Conservation (phyloP, 2,329 filamentous ascomycete species). For the Pyrenophora tritici-repentis region DNA sequence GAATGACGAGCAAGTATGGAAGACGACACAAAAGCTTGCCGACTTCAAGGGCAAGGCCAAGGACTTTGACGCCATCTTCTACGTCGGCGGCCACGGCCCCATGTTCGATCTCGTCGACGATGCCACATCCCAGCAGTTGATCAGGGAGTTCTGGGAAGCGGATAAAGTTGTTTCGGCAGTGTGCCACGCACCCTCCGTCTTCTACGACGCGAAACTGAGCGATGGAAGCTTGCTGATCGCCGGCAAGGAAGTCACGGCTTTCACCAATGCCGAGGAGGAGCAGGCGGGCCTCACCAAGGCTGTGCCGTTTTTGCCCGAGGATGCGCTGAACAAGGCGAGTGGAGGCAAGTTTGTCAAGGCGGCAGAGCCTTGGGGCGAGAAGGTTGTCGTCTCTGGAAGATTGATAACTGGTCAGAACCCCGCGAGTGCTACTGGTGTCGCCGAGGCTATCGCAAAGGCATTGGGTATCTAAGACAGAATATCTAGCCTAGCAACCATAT, state of each 20-base stretch:
- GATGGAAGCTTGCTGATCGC: conserved; percentile 61
- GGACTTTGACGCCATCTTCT: conserved; percentile 68
- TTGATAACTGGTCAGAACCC: conserved; percentile 59
- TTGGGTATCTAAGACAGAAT: conserved; percentile 24
- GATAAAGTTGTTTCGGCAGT: conserved; percentile 69
- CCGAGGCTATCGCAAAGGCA: conserved; percentile 51
- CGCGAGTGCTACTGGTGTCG: conserved; percentile 50
- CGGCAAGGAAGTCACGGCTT: conserved; percentile 64
- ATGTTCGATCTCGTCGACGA: conserved; percentile 70
- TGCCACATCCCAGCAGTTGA: conserved; percentile 61
- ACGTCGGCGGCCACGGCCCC: conserved; percentile 64
- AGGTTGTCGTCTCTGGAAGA: conserved; percentile 49
- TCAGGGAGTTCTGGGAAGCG: conserved; percentile 64
- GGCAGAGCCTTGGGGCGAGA: conserved; percentile 52
- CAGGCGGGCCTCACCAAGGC: conserved; percentile 46
- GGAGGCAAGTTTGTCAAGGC: conserved; percentile 64
- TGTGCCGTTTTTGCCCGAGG: conserved; percentile 67
- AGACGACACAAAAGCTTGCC: conserved; percentile 64
- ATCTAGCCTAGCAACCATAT: no score
- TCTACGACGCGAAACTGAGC: conserved; percentile 60
- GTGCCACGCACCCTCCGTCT: conserved; percentile 70
- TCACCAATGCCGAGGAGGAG: conserved; percentile 63
- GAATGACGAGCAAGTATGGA: conserved; percentile 64
- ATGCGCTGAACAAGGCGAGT: conserved; percentile 55
- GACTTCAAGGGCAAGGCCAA: conserved; percentile 60